These are phyloP conservation scores for Pouteria campechiana DNA, from an alignment of 179 eudicot genomes.

Conservation along the genomic window DNA sequence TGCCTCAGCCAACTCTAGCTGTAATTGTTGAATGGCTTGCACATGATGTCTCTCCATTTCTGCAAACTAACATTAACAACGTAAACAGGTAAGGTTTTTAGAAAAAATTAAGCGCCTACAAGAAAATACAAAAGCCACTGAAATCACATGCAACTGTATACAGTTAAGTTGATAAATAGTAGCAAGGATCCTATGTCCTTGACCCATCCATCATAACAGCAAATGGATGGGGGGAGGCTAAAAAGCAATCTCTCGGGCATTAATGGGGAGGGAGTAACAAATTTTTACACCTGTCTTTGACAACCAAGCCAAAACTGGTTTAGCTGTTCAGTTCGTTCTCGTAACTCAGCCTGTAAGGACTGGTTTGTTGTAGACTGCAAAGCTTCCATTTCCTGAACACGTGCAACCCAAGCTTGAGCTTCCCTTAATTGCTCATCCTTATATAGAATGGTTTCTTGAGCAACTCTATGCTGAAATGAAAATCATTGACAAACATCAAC, in stretches of 20 bases:
- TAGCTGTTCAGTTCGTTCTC: constrained; percentile 80
- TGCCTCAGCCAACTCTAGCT: constrained; percentile 65
- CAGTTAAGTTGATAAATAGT: neutral
- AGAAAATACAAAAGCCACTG: neutral
- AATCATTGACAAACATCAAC: neutral
- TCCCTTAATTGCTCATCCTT: constrained; percentile 92
- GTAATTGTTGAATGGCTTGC: constrained; percentile 75
- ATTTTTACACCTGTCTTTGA: constrained; percentile 97
- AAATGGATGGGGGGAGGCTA: no score
- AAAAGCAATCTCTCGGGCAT: no score
- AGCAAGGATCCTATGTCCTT: no score
- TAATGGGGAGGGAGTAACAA: no score
- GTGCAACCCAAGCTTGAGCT: constrained; percentile 82
- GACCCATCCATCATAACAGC: no score
- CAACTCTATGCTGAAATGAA: constrained; percentile 65
- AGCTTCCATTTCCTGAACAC: constrained; percentile 83
- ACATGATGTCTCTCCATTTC: constrained; percentile 94
- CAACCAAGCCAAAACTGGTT: constrained; percentile 81
- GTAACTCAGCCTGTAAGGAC: constrained; percentile 76
- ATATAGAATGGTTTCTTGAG: constrained; percentile 61
- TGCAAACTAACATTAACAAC: constrained; percentile 38
- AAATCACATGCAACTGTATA: neutral
- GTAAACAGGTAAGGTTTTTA: constrained; percentile 2
- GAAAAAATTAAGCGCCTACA: neutral
- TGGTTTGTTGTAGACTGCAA: constrained; percentile 54